Evolutionary conservation across 2,329 filamentous ascomycete genomes (phyloP), one percentile per base, ranked within the genome.

Genomic region (Claviceps fusiformis): DNA sequence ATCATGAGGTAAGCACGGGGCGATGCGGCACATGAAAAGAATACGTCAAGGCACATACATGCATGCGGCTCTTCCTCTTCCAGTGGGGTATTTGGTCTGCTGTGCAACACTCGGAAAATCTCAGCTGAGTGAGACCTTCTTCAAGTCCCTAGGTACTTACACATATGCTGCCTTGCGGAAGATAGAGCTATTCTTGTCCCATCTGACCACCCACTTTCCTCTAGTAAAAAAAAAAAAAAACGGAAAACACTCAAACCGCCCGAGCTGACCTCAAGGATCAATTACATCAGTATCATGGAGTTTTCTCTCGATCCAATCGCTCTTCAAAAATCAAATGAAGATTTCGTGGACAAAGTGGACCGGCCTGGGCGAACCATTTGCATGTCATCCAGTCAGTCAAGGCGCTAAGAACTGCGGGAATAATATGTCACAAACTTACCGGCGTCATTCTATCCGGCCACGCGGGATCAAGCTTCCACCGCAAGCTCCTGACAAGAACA

Each of bases 401-500:
- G 19, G 24, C 27, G 29, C 45, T 54, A 41, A 9, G 7, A 29
- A 15, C 5, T 39, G 5, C n/a, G 29, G 3, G 17, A 19, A 46
- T 15, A 37, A 35, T 3, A 45, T 13, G 51, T 29, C n/a, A 39
- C 15, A 60, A 3, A 46, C 62, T 60, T 61, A 70, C 68, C 43
- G 67, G 63, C 5, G 66, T 70, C 66, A 69, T 67, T 49, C 59
- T 61, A 50, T 61, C 60, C 31, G 58, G 56, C 65, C 65, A 70
- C 8, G 56, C 59, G 13, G 65, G 65, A 58, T 70, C 67, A 44
- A 70, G 52, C 6, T 47, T 58, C 67, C 67, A 70, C 24, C 56
- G 51, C 19, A 68, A 48, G 39, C 57, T 57, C 43, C 56, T 58
- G n/a, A 68, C 56, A 51, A 70, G 57, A 48, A 65, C 62, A 9